Percentiles rank a stretch among this genome's conserved stretches.
phyloP scores from a whole-genome alignment of 2,329 filamentous ascomycete species.

The Colletotrichum plurivorum region DNA sequence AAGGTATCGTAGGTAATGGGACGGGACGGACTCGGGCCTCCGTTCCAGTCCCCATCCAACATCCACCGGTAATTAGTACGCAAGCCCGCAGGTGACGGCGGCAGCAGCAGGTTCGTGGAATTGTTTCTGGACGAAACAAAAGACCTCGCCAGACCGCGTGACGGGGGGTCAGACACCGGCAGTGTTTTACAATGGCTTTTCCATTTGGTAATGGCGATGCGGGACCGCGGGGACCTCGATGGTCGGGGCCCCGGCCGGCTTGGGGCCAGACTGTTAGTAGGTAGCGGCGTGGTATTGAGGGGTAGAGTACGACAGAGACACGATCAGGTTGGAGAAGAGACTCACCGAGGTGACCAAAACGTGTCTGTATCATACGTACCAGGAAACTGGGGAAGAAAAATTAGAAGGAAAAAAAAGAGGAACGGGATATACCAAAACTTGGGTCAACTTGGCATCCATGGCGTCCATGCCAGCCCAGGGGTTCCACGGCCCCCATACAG shows the following conservation, averaged over 20 bases:
- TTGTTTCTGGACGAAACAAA: constrained; percentile 36
- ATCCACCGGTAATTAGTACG: constrained; percentile 25
- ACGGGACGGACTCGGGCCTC: constrained; percentile 1
- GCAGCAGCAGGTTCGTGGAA: constrained; percentile 6
- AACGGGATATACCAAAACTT: neutral
- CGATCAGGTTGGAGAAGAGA: too few relatives aligned
- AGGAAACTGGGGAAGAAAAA: neutral
- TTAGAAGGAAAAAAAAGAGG: neutral
- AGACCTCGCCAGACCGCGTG: constrained; percentile 31
- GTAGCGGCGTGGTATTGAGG: neutral
- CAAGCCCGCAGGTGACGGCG: constrained; percentile 25
- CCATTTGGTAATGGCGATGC: constrained; percentile 39
- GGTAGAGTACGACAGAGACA: too few relatives aligned
- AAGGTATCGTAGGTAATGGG: too few relatives aligned
- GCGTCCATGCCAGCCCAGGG: neutral
- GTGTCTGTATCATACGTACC: neutral
- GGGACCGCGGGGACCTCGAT: constrained; percentile 33
- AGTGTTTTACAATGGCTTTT: constrained; percentile 40
- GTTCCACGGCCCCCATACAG: constrained; percentile 1
- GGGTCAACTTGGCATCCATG: constrained; percentile 25
- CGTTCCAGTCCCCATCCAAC: constrained; percentile 5
- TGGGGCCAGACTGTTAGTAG: neutral
- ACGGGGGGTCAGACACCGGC: constrained; percentile 30
- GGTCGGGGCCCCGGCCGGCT: constrained; percentile 28
- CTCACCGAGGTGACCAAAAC: too few relatives aligned